Conservation (phyloP, 352 stramenopile genomes). For the Phytopythium sindhum region DNA sequence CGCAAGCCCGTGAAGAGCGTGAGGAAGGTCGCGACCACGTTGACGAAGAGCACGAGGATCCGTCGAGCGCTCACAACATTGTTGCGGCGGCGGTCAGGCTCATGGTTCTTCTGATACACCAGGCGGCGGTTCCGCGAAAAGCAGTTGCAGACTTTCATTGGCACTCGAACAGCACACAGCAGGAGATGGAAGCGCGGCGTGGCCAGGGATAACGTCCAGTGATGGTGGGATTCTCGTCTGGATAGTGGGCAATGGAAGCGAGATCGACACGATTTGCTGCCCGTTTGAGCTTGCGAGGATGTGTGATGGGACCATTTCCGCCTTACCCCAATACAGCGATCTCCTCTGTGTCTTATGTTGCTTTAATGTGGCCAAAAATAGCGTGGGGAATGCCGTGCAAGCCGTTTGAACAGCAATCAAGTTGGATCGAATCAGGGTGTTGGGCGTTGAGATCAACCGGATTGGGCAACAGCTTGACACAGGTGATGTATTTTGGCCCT, state of each 20-base stretch:
- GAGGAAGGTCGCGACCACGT: conserved; percentile 28
- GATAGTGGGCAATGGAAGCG: not conserved
- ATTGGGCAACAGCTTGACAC: no score
- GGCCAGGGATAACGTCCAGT: not conserved
- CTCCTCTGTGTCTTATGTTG: no score
- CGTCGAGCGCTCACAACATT: not conserved
- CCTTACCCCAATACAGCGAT: no score
- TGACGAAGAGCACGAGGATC: conserved; percentile 17
- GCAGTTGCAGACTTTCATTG: not conserved
- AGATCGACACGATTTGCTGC: not conserved
- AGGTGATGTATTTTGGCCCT: no score
- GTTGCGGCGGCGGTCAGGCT: not conserved
- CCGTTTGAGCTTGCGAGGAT: not conserved
- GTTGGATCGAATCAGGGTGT: no score
- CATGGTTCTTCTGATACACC: not conserved
- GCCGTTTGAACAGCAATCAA: no score
- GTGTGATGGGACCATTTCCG: not conserved
- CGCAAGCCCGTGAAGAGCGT: conserved; percentile 37
- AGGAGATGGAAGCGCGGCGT: no score
- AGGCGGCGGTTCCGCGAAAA: not conserved
- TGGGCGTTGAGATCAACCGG: no score
- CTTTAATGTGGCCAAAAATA: no score
- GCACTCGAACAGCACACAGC: not conserved
- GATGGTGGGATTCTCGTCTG: not conserved
- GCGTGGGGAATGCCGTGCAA: no score